A percentile compares a stretch with the other conserved stretches of the same genome.
phyloP scores from a whole-genome alignment of 306 rosid species.

The Glycyrrhiza uralensis region DNA sequence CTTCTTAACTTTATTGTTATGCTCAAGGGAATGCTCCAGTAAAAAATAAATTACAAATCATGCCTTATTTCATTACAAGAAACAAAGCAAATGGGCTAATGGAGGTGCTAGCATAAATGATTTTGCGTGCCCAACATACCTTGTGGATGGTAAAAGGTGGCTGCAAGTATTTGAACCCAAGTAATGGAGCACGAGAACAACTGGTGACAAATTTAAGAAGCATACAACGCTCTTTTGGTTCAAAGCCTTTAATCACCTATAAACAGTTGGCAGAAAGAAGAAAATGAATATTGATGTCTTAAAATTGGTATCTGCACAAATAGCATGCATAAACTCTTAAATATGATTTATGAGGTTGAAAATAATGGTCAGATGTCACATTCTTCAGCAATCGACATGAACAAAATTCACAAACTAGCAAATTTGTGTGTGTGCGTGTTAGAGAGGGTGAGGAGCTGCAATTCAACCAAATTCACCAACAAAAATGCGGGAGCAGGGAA shows the following conservation, averaged over 20 bases:
- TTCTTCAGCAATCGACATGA: neutral
- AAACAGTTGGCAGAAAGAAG: conserved; percentile 22
- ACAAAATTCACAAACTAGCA: conserved; percentile 15
- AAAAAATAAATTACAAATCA: neutral
- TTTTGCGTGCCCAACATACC: conserved; percentile 39
- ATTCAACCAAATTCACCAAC: conserved; percentile 13
- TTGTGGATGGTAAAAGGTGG: conserved; percentile 93
- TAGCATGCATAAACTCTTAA: conserved; percentile 5
- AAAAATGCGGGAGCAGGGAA: neutral
- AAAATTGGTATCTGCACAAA: conserved; percentile 19
- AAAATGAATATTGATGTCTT: conserved; percentile 21
- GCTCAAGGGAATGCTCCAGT: conserved; percentile 6
- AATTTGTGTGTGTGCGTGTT: neutral
- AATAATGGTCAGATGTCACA: neutral
- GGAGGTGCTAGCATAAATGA: neutral
- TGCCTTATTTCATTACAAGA: conserved; percentile 8
- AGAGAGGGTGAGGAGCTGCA: neutral
- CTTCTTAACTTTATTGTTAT: conserved; percentile 6
- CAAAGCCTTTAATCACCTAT: conserved; percentile 72
- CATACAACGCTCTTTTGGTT: conserved; percentile 87
- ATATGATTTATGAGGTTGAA: conserved; percentile 11
- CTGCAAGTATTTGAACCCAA: conserved; percentile 91
- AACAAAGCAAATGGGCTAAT: conserved; percentile 24
- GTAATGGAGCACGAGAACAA: conserved; percentile 98
- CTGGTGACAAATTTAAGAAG: conserved; percentile 96